Evolutionary conservation across 805 yeast genomes (phyloP).

Genomic region (Pichia sporocuriosa): DNA sequence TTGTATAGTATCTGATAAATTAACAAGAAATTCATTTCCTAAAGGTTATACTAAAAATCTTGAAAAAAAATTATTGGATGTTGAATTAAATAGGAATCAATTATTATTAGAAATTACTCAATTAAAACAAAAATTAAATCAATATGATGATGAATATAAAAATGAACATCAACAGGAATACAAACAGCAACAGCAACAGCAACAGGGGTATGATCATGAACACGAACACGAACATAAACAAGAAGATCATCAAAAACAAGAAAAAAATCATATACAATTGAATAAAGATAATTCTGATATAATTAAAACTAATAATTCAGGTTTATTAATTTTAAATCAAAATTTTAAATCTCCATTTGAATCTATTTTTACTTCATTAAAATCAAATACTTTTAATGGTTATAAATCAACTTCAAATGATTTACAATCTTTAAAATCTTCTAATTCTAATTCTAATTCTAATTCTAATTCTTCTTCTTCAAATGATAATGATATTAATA

Average conservation of each 20-base stretch:
- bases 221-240: no score
- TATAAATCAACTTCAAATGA: slow-evolving; percentile 18
- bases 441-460: slow-evolving; percentile 1
- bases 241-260: no score
- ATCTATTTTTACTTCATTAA: slow-evolving; percentile 18
- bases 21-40: slow-evolving; percentile 72
- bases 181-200: neutral
- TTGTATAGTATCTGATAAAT: slow-evolving; percentile 66
- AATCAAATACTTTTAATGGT: slow-evolving; percentile 27
- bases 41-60: slow-evolving; percentile 74
- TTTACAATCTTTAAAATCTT: slow-evolving; percentile 1
- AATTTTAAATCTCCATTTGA: slow-evolving; percentile 23
- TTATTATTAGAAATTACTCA: slow-evolving; percentile 31
- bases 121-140: slow-evolving; percentile 16
- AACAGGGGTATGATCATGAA: no score
- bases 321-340: slow-evolving; percentile 25
- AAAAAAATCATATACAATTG: no score
- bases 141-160: neutral
- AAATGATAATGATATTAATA: neutral
- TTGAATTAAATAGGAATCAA: slow-evolving; percentile 49
- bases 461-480: neutral
- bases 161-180: neutral
- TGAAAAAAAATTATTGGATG: slow-evolving; percentile 52
- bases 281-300: neutral
- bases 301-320: slow-evolving; percentile 17